phyloP scores from a whole-genome alignment of 2,329 filamentous ascomycete genomes.

The Penicillium sp. region DNA sequence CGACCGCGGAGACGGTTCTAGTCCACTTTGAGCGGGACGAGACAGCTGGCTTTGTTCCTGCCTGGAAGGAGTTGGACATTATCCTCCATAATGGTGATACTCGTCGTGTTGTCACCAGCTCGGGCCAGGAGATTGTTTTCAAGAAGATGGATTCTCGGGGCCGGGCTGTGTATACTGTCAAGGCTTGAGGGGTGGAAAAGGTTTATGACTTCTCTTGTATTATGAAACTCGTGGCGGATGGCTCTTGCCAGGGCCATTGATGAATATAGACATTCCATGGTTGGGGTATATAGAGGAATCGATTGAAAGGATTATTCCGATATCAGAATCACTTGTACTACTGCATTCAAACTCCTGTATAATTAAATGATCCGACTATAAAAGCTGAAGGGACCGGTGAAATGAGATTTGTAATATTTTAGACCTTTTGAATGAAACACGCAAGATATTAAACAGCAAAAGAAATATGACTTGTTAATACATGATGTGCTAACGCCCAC shows the following conservation, averaged over 20 bases:
- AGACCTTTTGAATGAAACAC: neutral
- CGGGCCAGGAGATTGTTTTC: constrained; percentile 35
- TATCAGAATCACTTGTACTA: neutral
- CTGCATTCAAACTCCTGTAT: neutral
- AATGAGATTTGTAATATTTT: neutral
- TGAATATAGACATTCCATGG: constrained; percentile 13
- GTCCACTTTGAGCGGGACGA: constrained; percentile 49
- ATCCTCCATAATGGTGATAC: constrained; percentile 57
- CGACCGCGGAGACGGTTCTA: constrained; percentile 49
- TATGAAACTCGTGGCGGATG: neutral
- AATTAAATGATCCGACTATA: neutral
- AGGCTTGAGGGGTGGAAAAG: constrained; percentile 15
- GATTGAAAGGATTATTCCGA: neutral
- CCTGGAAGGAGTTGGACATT: constrained; percentile 55
- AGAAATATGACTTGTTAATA: constrained; percentile 33
- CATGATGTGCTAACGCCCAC: constrained; percentile 29
- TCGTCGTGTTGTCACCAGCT: constrained; percentile 44
- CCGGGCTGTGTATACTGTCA: constrained; percentile 37
- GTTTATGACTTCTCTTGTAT: constrained; percentile 1
- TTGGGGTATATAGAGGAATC: constrained; percentile 5
- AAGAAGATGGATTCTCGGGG: constrained; percentile 35
- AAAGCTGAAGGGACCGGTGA: neutral
- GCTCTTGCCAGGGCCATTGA: neutral
- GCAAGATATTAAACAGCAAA: constrained; percentile 8
- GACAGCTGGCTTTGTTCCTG: constrained; percentile 50